Conservation (phyloP, 2,329 filamentous ascomycete genomes). For the Plenodomus lindquistii region DNA sequence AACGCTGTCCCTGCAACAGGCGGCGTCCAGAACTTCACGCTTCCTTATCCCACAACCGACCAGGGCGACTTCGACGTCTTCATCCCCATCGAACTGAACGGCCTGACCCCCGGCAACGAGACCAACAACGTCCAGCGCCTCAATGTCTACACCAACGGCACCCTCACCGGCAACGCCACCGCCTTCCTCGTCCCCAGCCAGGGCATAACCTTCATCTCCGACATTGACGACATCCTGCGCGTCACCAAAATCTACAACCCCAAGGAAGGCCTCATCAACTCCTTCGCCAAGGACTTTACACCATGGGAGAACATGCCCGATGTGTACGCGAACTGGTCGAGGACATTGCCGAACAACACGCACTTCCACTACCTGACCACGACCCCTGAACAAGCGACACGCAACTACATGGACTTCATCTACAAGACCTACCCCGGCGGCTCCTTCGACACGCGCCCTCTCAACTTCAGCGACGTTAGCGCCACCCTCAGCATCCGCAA, state of each 20-base stretch:
- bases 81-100: constrained; percentile 61
- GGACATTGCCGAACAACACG: constrained; percentile 62
- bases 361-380: constrained; percentile 86
- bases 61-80: constrained; percentile 77
- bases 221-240: constrained; percentile 81
- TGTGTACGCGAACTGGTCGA: constrained; percentile 76
- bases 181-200: constrained; percentile 73
- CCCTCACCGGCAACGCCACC: constrained; percentile 70
- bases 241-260: constrained; percentile 80
- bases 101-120: constrained; percentile 64
- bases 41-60: constrained; percentile 68
- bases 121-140: constrained; percentile 68
- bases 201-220: constrained; percentile 73
- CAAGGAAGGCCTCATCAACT: constrained; percentile 73
- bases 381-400: constrained; percentile 75
- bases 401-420: constrained; percentile 80
- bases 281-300: constrained; percentile 71
- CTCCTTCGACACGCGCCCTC: constrained; percentile 72
- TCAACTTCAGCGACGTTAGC: constrained; percentile 77
- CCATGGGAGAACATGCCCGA: constrained; percentile 80
- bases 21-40: constrained; percentile 63
- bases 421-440: constrained; percentile 77
- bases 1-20: constrained; percentile 59
- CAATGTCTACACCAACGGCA: constrained; percentile 69
- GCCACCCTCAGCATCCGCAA: constrained; percentile 73